phyloP scores from a whole-genome alignment of 169 alveolate genomes.

The Plasmodium reichenowi region DNA sequence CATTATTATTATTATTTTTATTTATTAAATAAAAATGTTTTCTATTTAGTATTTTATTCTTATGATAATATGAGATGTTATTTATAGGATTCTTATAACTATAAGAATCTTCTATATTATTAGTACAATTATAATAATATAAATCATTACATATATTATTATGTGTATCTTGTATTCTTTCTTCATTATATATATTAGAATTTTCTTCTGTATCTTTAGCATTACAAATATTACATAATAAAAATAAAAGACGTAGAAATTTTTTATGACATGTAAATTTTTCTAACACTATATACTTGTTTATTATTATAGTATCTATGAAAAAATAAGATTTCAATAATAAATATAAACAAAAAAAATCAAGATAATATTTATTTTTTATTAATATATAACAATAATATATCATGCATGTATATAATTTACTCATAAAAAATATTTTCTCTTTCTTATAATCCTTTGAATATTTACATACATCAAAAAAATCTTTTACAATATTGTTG shows the following conservation, averaged over 20 bases:
- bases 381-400: conserved; percentile 27
- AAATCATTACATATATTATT: not conserved
- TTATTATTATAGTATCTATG: conserved; percentile 11
- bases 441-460: not conserved
- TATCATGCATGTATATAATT: conserved; percentile 31
- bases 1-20: too few species aligned
- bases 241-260: conserved; percentile 24
- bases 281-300: not conserved
- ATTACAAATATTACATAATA: conserved; percentile 10
- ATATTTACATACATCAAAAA: conserved; percentile 20
- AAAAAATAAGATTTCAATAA: conserved; percentile 38
- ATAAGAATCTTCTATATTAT: not conserved
- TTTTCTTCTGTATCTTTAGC: too few species aligned
- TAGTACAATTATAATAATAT: not conserved
- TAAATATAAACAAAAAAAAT: conserved; percentile 46
- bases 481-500: conserved; percentile 7
- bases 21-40: conserved; percentile 13
- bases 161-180: too few species aligned
- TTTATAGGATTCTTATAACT: not conserved
- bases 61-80: too few species aligned
- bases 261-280: conserved; percentile 31
- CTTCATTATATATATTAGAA: too few species aligned
- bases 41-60: conserved; percentile 1
- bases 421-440: not conserved
- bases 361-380: conserved; percentile 50